Evolutionary conservation across 2,329 filamentous ascomycete species (phyloP).

Genomic region (Xylaria sp.): DNA sequence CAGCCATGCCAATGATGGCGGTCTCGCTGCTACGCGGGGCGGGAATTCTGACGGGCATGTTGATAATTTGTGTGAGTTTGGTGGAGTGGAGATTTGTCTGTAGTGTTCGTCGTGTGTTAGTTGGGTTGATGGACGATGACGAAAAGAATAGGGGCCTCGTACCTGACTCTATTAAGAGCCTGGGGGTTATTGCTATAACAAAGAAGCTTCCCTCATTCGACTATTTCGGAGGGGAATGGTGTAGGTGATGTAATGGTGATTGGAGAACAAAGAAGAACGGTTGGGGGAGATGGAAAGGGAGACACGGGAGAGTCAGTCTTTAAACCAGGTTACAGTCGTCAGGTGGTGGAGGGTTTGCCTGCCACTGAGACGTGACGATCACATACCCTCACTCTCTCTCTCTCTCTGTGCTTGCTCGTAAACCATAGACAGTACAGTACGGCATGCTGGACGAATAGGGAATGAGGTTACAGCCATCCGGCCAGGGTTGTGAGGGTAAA

Average conservation of each 20-base stretch:
- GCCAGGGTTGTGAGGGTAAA: slow-evolving; percentile 30
- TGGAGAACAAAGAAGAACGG: slow-evolving; percentile 15
- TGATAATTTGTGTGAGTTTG: slow-evolving; percentile 33
- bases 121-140: slow-evolving; percentile 4
- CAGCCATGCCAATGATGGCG: slow-evolving; percentile 59
- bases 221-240: slow-evolving; percentile 12
- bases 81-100: slow-evolving; percentile 27
- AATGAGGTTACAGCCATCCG: not conserved
- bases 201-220: slow-evolving; percentile 23
- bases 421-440: slow-evolving; percentile 3
- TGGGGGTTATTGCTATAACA: slow-evolving; percentile 24
- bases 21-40: slow-evolving; percentile 55
- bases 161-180: slow-evolving; percentile 28
- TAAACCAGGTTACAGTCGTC: slow-evolving; percentile 9
- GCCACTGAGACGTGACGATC: slow-evolving; percentile 4
- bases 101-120: slow-evolving; percentile 14
- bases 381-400: not conserved
- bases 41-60: slow-evolving; percentile 59
- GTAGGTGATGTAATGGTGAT: slow-evolving; percentile 15
- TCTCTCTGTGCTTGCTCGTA: not conserved
- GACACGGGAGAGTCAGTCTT: slow-evolving; percentile 8
- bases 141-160: slow-evolving; percentile 1
- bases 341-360: not conserved
- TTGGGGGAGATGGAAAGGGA: not conserved
- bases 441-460: slow-evolving; percentile 15